Percentiles rank a stretch among this genome's conserved stretches.
These are phyloP conservation scores for Aspergillus homomorphus DNA, from an alignment of 495 filamentous ascomycete genomes.

Conservation along the genomic window DNA sequence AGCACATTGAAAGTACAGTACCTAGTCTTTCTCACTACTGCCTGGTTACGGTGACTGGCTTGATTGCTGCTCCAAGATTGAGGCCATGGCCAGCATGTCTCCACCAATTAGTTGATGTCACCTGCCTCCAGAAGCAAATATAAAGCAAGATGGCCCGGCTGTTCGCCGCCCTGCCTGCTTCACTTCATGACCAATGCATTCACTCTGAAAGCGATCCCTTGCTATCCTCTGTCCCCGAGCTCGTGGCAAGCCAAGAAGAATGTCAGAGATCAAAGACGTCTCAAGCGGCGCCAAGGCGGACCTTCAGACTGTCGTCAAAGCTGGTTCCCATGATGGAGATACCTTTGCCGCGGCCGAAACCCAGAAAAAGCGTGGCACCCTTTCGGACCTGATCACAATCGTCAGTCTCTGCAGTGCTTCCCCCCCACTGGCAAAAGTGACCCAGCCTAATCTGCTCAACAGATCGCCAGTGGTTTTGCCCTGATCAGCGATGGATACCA, in stretches of 20 bases:
- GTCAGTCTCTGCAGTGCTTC: not conserved
- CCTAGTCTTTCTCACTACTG: too few relatives aligned
- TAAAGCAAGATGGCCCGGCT: not conserved
- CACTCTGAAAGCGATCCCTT: too few relatives aligned
- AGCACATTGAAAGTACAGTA: not conserved
- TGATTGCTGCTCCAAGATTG: not conserved
- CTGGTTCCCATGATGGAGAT: not conserved
- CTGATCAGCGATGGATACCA: slow-evolving; percentile 4
- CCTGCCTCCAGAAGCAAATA: not conserved
- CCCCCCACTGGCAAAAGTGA: not conserved
- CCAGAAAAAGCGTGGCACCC: not conserved
- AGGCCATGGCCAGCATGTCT: not conserved
- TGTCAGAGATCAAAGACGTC: not conserved
- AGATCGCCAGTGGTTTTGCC: slow-evolving; percentile 5
- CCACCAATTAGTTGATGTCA: not conserved
- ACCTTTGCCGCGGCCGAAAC: not conserved
- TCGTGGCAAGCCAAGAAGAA: not conserved
- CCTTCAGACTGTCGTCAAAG: not conserved
- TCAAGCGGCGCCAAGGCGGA: not conserved
- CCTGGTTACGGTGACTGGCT: too few relatives aligned
- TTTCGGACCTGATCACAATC: not conserved
- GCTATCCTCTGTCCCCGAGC: too few relatives aligned
- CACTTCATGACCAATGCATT: too few relatives aligned
- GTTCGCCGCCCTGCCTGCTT: too few relatives aligned
- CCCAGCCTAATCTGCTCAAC: too few relatives aligned